Conservation (phyloP, 1,284 basidiomycete species). For the Ceratorhiza oryzae-sativae region DNA sequence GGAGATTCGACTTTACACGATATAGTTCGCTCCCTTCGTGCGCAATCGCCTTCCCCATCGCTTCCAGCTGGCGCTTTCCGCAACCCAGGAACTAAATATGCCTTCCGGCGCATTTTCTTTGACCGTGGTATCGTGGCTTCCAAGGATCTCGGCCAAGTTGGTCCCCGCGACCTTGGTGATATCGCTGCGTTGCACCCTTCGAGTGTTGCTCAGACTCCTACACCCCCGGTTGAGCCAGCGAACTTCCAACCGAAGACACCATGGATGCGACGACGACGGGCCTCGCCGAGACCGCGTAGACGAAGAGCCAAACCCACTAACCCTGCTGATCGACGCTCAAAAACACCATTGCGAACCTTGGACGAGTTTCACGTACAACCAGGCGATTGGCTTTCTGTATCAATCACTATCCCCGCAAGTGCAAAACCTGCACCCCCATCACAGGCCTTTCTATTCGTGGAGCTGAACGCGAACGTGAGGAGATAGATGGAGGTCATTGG, state of each 20-base stretch:
- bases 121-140: constrained; percentile 73
- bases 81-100: constrained; percentile 77
- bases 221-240: constrained; percentile 22
- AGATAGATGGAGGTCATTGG: constrained; percentile 39
- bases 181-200: constrained; percentile 64
- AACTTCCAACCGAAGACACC: constrained; percentile 61
- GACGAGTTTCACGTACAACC: constrained; percentile 78
- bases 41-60: constrained; percentile 56
- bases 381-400: constrained; percentile 75
- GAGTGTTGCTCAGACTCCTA: neutral
- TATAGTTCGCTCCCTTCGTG: constrained; percentile 72
- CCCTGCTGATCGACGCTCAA: constrained; percentile 2
- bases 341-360: constrained; percentile 57
- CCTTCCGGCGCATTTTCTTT: constrained; percentile 76
- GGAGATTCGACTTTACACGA: constrained; percentile 80
- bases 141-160: constrained; percentile 79
- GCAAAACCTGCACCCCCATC: constrained; percentile 27
- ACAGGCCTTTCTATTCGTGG: constrained; percentile 22
- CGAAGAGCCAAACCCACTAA: constrained; percentile 57
- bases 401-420: constrained; percentile 64
- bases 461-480: constrained; percentile 22
- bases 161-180: constrained; percentile 79
- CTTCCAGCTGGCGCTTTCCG: constrained; percentile 70
- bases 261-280: constrained; percentile 45
- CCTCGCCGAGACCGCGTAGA: constrained; percentile 47